phyloP scores from a whole-genome alignment of 2,329 filamentous ascomycete genomes.

The Macrophomina tecta region DNA sequence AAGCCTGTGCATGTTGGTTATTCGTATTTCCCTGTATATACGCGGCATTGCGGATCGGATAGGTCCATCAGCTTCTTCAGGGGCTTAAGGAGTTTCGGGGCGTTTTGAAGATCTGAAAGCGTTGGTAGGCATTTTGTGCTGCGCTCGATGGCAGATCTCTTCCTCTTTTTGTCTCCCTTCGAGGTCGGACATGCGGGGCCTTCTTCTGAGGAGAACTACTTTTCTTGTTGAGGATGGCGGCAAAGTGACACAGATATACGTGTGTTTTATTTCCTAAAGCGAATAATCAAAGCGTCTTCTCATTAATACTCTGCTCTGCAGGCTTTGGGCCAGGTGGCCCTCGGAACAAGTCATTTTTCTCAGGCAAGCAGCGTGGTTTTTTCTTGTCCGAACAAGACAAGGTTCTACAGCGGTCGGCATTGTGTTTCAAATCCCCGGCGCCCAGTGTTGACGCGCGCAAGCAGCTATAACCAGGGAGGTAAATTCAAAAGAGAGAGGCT shows the following conservation, averaged over 20 bases:
- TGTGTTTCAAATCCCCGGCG: not conserved
- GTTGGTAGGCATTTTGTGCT: conserved; percentile 2
- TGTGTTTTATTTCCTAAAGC: conserved; percentile 12
- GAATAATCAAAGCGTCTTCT: conserved; percentile 12
- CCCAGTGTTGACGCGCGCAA: not conserved
- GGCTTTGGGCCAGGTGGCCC: not conserved
- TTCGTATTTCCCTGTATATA: conserved; percentile 22
- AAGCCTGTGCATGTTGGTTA: conserved; percentile 8
- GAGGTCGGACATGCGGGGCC: not conserved
- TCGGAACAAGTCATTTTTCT: not conserved
- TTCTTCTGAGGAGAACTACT: not conserved
- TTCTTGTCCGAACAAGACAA: not conserved
- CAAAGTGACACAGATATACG: not conserved
- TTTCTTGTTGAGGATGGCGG: not conserved
- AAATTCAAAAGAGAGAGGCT: not conserved
- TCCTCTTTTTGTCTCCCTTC: not conserved
- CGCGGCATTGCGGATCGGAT: conserved; percentile 18
- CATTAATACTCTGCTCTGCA: not conserved
- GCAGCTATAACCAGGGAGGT: not conserved
- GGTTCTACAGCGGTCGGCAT: not conserved
- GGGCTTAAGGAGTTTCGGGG: not conserved
- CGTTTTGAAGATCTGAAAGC: conserved; percentile 12
- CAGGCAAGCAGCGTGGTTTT: not conserved
- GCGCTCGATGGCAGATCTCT: not conserved
- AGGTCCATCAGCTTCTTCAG: not conserved